Evolutionary conservation across 805 yeast genomes (phyloP), one percentile per base, ranked within the genome.

Genomic region (Lipomyces mesembrius): DNA sequence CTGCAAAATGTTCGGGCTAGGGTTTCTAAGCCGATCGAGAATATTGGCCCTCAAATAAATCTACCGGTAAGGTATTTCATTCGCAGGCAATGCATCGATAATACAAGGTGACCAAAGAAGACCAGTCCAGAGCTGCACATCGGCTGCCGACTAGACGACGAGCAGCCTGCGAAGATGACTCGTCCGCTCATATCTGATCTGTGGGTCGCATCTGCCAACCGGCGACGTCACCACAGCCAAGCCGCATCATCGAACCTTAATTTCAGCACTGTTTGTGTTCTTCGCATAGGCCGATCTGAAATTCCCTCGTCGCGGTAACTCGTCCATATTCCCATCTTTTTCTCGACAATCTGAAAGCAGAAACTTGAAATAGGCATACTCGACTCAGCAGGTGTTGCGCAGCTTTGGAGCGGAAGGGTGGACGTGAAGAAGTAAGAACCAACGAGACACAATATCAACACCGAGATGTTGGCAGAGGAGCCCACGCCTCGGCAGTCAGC

Each of bases 21-120:
- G 32, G 32, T 29, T 29, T 29, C 32, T 29, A 29, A 5, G 32
- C 32, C 32, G 32, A 29, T 29, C 32, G 32, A 27, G 29, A 29
- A 27, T 27, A 27, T 27, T 3, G 29, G 29, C 32, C 1, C 5
- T 29, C 32, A 29, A 4, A 7, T 29, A 29, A 5, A 29, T 29
- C 7, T 5, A 60, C 22, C 35, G 59, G 55, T n/a, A n/a, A n/a
- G n/a, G n/a, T 63, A 60, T 17, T 49, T n/a, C 17, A 9, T 37
- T 37, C 43, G 17, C 43, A 37, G 43, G 12, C 43, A 29, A 12
- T 12, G 39, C 12, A 35, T 35, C 9, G 11, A 37, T 37, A 12
- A 37, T 12, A 37, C 17, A 14, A 37, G 6, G 17, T 37, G 43
- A 37, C 17, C 17, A 35, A 35, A 9, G 39, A 35, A 35, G 14